Evolutionary conservation across 2,329 filamentous ascomycete species (phyloP).

Genomic region (Cladorrhinum sp.): DNA sequence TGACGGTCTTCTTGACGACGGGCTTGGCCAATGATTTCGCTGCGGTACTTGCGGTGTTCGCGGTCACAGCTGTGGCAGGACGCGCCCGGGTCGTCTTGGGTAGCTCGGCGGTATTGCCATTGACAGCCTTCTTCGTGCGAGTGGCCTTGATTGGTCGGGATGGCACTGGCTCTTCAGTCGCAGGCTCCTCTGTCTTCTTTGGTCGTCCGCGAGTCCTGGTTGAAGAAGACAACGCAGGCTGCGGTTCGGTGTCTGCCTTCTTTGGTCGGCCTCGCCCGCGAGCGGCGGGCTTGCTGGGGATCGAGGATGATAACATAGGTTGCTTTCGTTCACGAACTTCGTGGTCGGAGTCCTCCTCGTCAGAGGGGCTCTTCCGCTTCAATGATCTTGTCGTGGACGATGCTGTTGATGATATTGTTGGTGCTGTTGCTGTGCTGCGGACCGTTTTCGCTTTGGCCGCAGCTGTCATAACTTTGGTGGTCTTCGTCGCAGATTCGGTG

Average conservation of each 20-base stretch:
- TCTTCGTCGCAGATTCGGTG: conserved; percentile 33
- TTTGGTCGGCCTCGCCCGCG: conserved; percentile 47
- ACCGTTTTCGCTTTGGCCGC: conserved; percentile 47
- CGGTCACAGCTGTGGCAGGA: conserved; percentile 36
- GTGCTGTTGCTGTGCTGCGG: conserved; percentile 37
- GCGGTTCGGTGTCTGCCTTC: conserved; percentile 36
- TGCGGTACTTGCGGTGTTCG: conserved; percentile 5
- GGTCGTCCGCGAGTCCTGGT: conserved; percentile 30
- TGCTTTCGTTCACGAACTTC: conserved; percentile 35
- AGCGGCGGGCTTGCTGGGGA: conserved; percentile 32
- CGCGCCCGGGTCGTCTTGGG: conserved; percentile 37
- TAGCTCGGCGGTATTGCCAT: background rate
- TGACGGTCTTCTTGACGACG: conserved; percentile 58
- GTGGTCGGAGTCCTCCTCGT: conserved; percentile 43
- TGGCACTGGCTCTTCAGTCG: conserved; percentile 1
- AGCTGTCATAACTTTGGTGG: conserved; percentile 47
- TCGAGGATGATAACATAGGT: conserved; percentile 16
- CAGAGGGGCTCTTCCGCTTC: conserved; percentile 55
- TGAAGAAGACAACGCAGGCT: conserved; percentile 31
- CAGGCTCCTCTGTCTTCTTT: conserved; percentile 32
- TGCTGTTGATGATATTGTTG: conserved; percentile 33
- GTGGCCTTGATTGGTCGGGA: conserved; percentile 21
- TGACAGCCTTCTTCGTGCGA: conserved; percentile 31
- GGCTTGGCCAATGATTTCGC: conserved; percentile 39
- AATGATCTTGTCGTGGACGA: conserved; percentile 29